Evolutionary conservation across 768 basidiomycete species (phyloP).

Genomic region (Thelephora aurantiotincta): DNA sequence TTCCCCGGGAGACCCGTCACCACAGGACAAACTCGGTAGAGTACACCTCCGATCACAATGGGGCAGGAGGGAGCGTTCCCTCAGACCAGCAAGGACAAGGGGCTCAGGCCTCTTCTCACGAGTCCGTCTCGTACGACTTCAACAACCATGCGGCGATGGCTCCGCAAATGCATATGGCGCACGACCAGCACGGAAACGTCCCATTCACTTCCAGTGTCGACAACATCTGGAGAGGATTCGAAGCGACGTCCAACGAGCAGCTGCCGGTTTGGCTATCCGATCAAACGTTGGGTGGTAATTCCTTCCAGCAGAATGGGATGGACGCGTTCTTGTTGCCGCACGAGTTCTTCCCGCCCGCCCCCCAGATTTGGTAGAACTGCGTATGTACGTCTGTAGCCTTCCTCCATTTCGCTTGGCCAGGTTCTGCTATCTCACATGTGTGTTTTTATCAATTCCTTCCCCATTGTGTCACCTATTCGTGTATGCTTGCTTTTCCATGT

Average conservation of each 20-base stretch:
- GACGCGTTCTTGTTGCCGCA: constrained; percentile 71
- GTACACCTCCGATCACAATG: constrained; percentile 21
- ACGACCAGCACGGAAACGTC: constrained; percentile 12
- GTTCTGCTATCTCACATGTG: too few species aligned
- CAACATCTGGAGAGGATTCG: constrained; percentile 64
- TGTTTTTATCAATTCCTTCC: too few species aligned
- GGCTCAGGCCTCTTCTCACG: background rate
- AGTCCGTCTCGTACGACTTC: constrained; percentile 46
- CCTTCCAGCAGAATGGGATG: constrained; percentile 71
- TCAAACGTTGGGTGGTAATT: constrained; percentile 61
- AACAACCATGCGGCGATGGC: constrained; percentile 18
- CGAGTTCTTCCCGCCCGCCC: constrained; percentile 56
- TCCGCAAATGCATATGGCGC: constrained; percentile 18
- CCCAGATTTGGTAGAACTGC: constrained; percentile 53
- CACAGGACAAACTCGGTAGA: constrained; percentile 25
- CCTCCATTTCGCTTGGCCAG: too few species aligned
- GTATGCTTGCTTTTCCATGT: too few species aligned
- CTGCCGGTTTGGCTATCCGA: constrained; percentile 81
- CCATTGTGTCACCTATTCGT: too few species aligned
- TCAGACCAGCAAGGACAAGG: constrained; percentile 7
- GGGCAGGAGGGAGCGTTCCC: constrained; percentile 19
- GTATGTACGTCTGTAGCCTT: background rate
- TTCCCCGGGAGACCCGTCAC: constrained; percentile 32
- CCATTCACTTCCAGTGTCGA: constrained; percentile 30
- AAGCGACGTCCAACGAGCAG: constrained; percentile 57